phyloP scores from a whole-genome alignment of 2,329 filamentous ascomycete genomes.

The Phoma sp. region DNA sequence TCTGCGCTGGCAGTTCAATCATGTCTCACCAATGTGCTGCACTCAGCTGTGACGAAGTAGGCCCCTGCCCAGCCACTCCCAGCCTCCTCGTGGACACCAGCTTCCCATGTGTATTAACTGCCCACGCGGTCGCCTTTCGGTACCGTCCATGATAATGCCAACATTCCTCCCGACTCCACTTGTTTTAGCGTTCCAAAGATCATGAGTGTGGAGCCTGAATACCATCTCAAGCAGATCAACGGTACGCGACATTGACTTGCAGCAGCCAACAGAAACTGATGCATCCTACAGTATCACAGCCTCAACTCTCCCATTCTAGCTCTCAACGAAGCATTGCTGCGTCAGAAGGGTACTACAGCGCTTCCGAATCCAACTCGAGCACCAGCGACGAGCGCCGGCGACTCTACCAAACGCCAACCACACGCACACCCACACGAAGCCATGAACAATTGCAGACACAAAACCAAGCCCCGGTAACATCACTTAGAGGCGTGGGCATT shows the following conservation, averaged over 20 bases:
- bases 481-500: conserved; percentile 41
- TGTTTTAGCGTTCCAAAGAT: conserved; percentile 33
- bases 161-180: conserved; percentile 37
- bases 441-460: conserved; percentile 45
- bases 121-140: conserved; percentile 8
- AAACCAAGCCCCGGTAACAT: conserved; percentile 38
- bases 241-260: conserved; percentile 28
- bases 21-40: conserved; percentile 34
- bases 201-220: conserved; percentile 46
- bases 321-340: conserved; percentile 57
- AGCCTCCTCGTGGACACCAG: conserved; percentile 26
- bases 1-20: conserved; percentile 4
- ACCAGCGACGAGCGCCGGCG: conserved; percentile 42
- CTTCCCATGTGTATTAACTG: conserved; percentile 27
- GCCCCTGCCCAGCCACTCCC: conserved; percentile 35
- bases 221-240: conserved; percentile 52
- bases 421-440: conserved; percentile 44
- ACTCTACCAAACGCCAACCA: conserved; percentile 44
- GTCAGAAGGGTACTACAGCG: conserved; percentile 58
- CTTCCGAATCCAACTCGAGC: conserved; percentile 50
- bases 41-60: conserved; percentile 26
- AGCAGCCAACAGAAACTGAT: conserved; percentile 23
- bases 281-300: conserved; percentile 44
- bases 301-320: conserved; percentile 47
- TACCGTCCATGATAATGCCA: conserved; percentile 29